Base-by-base conservation (phyloP, 495 filamentous ascomycete genomes). In the Aspergillus conjunctus region DNA sequence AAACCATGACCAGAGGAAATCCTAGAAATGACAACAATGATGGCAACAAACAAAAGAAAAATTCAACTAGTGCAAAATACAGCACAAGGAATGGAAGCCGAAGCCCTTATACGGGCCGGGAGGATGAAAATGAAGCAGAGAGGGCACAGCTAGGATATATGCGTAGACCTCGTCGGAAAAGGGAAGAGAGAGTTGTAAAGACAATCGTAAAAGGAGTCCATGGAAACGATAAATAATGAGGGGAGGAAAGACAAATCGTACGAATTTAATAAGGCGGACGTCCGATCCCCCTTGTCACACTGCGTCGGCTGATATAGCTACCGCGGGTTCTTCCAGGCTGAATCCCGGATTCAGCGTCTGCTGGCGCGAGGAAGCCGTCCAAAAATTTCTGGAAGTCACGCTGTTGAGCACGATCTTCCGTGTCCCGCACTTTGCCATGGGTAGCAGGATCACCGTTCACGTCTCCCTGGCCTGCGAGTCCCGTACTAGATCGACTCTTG, bases 261-360 rank as follows among this genome's bases (percentile, higher is more conserved):
- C 37, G 18, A 37, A 57, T 53, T 66, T 65, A 80, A 59, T 80
- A 80, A 3, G 78, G 78, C 22, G 78, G 78, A 15, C 75, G 73
- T 51, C 78, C 77, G 43, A 80, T 69, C 11, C 66, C 66, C 34
- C 66, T 70, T n/a, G 63, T 73, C 39, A 63, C 61, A 44, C 64
- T 66, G 20, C 73, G 73, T 63, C 67, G 64, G 50, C 62, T 65
- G 7, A 52, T 45, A 45, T 59, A 61, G 56, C 50, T 60, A 50
- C 67, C 59, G 52, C 46, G 64, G 34, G 54, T 43, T 32, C 65
- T 61, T 11, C 54, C 44, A 31, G 45, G 15, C 26, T 21, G 34
- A 45, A 31, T 26, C 18, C 53, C 43, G 37, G 51, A 22, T 21
- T 63, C 63, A 6, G 63, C 58, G 26, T 62, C 48, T 30, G 56